Evolutionary conservation across 305 asterid species (phyloP), one percentile per base, ranked within the genome.

Genomic region (Galium porrigens): DNA sequence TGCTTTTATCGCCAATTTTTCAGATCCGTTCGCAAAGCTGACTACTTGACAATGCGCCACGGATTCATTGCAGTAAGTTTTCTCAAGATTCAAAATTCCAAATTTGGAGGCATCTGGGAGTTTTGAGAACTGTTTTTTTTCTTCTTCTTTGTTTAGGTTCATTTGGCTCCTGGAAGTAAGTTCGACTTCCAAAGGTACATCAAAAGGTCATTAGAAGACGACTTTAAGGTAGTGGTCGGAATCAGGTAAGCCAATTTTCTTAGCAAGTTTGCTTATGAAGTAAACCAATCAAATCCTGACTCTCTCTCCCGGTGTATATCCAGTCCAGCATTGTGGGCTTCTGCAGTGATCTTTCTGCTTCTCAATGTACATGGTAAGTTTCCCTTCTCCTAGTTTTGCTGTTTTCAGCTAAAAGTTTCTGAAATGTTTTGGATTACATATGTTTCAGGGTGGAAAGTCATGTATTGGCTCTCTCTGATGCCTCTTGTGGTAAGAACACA

Each of bases 31-130:
- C 84, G 87, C 70, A 85, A 62, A 71, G 77, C 95, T 9, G 99
- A 92, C 73, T 87, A 92, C 89, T 68, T 80, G 79, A 83, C 96
- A 11, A 81, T 89, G 78, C 87, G 99, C 33, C 88, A 92, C 49
- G 99, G 94, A 69, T 92, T 92, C 73, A 79, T 92, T 77, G 75
- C 96, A 4, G 99, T 89, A 76, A 89, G 90, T 78, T 63, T 61
- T 9, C 39, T 29, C 2, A 42, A 36, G 7, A 64, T 17, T 10
- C 27, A 8, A 11, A 33, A 3, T 12, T 29, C 25, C 15, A 46
- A 58, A 56, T 36, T 64, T 37, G n/a, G 33, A 7, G 15, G 44
- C 0, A 22, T 67, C 51, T 33, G 29, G 5, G 44, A 4, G 44
- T 41, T 42, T 58, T 58, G 62, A 57, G 8, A 33, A 12, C 46